These are phyloP conservation scores for Epichloe uncinata DNA, from an alignment of 2,329 filamentous ascomycete species.

Conservation along the genomic window DNA sequence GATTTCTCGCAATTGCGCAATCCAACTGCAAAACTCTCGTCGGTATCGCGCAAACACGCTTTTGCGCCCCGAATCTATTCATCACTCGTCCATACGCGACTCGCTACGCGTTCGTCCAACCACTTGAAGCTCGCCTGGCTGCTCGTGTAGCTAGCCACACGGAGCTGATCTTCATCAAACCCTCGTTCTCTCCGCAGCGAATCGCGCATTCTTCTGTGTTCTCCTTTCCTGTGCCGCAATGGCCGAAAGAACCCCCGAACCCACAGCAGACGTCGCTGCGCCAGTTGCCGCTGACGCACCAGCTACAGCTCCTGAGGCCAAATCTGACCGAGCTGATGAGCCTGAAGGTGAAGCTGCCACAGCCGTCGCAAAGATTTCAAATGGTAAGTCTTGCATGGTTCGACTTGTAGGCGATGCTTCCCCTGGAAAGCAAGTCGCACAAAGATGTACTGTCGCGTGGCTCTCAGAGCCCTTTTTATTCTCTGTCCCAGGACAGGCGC, in stretches of 20 bases:
- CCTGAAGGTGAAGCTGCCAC: slow-evolving; percentile 13
- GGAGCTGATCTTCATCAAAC: background rate
- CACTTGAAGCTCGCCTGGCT: slow-evolving; percentile 6
- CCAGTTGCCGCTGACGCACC: slow-evolving; percentile 19
- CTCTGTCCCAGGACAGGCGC: background rate
- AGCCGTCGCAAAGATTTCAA: slow-evolving; percentile 15
- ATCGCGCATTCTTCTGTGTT: slow-evolving; percentile 10
- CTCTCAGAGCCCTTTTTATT: background rate
- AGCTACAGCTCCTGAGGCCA: slow-evolving; percentile 11
- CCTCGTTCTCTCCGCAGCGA: slow-evolving; percentile 1
- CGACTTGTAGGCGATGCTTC: background rate
- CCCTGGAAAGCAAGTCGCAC: background rate
- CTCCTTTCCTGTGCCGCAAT: slow-evolving; percentile 15
- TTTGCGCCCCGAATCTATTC: slow-evolving; percentile 2
- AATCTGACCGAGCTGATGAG: slow-evolving; percentile 12
- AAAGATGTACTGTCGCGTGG: background rate
- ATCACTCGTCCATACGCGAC: slow-evolving; percentile 8
- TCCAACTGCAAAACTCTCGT: slow-evolving; percentile 1
- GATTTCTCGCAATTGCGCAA: slow-evolving; percentile 5
- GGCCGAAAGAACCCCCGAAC: slow-evolving; percentile 25
- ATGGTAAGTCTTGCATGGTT: slow-evolving; percentile 17
- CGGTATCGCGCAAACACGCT: slow-evolving; percentile 3
- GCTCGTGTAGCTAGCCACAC: background rate
- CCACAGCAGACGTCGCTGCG: slow-evolving; percentile 21
- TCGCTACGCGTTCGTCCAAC: slow-evolving; percentile 10